These are phyloP conservation scores for Micromonas commoda DNA, from an alignment of 139 green algal species.

Conservation along the genomic window DNA sequence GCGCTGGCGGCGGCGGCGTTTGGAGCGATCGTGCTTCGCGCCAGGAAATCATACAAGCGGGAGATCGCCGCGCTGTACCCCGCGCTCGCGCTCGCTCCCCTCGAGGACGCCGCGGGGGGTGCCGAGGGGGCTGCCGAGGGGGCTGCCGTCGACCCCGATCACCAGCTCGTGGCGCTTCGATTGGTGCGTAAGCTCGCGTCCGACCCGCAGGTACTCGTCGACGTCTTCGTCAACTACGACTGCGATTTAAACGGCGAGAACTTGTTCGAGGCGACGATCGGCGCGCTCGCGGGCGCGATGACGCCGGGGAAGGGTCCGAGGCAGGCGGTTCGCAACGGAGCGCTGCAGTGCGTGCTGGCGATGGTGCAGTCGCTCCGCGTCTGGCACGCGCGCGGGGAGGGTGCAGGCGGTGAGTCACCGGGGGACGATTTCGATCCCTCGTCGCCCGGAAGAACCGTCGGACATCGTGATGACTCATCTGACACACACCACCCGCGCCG, in stretches of 20 bases:
- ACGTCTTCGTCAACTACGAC: conserved; percentile 96
- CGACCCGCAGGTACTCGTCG: conserved; percentile 60
- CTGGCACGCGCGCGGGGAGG: conserved; percentile 9
- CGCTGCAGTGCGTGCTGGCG: background rate
- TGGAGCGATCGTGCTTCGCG: background rate
- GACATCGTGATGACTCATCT: too few relatives aligned
- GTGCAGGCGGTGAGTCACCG: too few relatives aligned
- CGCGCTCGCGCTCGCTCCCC: background rate
- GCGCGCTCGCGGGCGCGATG: conserved; percentile 40
- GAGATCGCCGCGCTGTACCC: conserved; percentile 14
- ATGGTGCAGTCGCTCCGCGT: conserved; percentile 2
- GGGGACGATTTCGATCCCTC: too few relatives aligned
- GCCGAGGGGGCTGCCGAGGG: too few relatives aligned
- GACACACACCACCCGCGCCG: too few relatives aligned
- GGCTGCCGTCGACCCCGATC: background rate
- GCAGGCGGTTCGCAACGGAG: background rate
- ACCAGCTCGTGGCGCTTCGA: background rate
- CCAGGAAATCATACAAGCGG: background rate
- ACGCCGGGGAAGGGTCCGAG: background rate
- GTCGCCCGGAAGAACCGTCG: too few relatives aligned
- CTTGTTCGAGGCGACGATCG: conserved; percentile 71
- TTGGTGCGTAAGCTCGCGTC: background rate
- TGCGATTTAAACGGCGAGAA: conserved; percentile 81
- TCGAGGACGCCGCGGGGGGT: background rate
- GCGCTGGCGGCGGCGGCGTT: background rate